Conservation (phyloP, 805 yeast genomes). For the Kluyveromyces starmeri region DNA sequence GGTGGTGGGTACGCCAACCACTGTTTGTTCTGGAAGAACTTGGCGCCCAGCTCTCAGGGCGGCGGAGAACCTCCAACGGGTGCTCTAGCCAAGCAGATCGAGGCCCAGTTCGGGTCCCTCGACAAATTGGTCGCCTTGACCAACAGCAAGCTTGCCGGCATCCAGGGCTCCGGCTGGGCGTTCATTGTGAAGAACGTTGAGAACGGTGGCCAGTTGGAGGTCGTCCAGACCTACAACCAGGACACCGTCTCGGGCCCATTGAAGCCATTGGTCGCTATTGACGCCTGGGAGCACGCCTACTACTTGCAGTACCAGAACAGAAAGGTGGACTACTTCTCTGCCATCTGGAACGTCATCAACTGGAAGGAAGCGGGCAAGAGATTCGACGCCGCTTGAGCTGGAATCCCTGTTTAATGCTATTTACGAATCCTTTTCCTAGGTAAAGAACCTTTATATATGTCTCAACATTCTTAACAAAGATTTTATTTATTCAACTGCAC, state of each 20-base stretch:
- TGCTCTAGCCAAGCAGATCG: slow-evolving; percentile 49
- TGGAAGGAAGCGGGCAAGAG: slow-evolving; percentile 86
- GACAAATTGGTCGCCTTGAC: slow-evolving; percentile 58
- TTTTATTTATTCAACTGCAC: too few species aligned
- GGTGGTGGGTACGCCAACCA: slow-evolving; percentile 91
- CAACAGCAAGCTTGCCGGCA: slow-evolving; percentile 68
- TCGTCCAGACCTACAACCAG: slow-evolving; percentile 77
- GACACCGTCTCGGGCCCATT: slow-evolving; percentile 69
- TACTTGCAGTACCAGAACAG: slow-evolving; percentile 88
- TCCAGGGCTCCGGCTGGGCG: slow-evolving; percentile 96
- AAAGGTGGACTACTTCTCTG: slow-evolving; percentile 85
- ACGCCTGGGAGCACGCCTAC: slow-evolving; percentile 97
- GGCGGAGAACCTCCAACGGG: slow-evolving; percentile 63
- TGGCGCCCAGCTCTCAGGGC: slow-evolving; percentile 64
- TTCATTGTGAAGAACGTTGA: slow-evolving; percentile 76
- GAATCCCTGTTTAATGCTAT: too few species aligned
- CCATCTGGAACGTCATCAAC: slow-evolving; percentile 90
- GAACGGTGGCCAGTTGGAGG: slow-evolving; percentile 59
- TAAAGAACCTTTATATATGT: too few species aligned
- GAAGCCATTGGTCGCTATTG: slow-evolving; percentile 78
- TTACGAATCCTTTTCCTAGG: too few species aligned
- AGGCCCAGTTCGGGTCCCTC: slow-evolving; percentile 58
- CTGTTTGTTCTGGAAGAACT: slow-evolving; percentile 76
- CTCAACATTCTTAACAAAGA: too few species aligned
- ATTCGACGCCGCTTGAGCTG: slow-evolving; percentile 33